Conservation (phyloP, 2,329 filamentous ascomycete species). For the Allantophomopsis lycopodina region DNA sequence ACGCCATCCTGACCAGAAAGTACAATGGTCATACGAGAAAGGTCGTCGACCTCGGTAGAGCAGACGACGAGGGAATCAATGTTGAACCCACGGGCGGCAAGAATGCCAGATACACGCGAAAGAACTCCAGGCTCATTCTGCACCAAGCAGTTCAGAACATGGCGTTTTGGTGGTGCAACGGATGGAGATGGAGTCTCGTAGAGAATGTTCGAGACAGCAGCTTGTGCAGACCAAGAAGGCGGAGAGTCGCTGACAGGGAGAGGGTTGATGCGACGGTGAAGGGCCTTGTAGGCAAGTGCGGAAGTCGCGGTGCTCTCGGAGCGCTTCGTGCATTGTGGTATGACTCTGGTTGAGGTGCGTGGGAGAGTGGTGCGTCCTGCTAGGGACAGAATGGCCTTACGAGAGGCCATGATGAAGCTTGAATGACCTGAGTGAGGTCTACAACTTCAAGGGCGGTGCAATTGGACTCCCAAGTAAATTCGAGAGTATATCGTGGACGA, state of each 20-base stretch:
- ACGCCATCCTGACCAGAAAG: slow-evolving; percentile 92
- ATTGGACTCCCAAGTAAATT: too few species aligned
- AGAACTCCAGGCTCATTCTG: slow-evolving; percentile 98
- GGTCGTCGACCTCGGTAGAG: slow-evolving; percentile 91
- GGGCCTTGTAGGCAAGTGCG: slow-evolving; percentile 91
- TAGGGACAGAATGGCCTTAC: slow-evolving; percentile 15
- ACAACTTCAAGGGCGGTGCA: too few species aligned
- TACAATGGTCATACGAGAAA: slow-evolving; percentile 98
- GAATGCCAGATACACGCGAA: slow-evolving; percentile 89
- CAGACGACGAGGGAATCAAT: slow-evolving; percentile 97
- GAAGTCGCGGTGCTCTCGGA: slow-evolving; percentile 52
- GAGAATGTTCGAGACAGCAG: slow-evolving; percentile 94
- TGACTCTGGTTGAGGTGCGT: slow-evolving; percentile 7
- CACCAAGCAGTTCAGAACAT: slow-evolving; percentile 95
- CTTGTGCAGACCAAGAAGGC: slow-evolving; percentile 77
- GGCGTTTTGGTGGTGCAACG: slow-evolving; percentile 73
- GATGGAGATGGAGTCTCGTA: slow-evolving; percentile 92
- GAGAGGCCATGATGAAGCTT: slow-evolving; percentile 14
- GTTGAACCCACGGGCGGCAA: slow-evolving; percentile 95
- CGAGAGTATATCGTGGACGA: too few species aligned
- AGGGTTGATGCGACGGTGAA: slow-evolving; percentile 80
- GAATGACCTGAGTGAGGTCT: neutral
- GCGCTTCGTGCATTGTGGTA: slow-evolving; percentile 12
- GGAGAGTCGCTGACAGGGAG: slow-evolving; percentile 66
- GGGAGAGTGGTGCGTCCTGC: slow-evolving; percentile 9